These are phyloP conservation scores for Ophiostoma quercus DNA, from an alignment of 2,329 filamentous ascomycete species.

Conservation along the genomic window DNA sequence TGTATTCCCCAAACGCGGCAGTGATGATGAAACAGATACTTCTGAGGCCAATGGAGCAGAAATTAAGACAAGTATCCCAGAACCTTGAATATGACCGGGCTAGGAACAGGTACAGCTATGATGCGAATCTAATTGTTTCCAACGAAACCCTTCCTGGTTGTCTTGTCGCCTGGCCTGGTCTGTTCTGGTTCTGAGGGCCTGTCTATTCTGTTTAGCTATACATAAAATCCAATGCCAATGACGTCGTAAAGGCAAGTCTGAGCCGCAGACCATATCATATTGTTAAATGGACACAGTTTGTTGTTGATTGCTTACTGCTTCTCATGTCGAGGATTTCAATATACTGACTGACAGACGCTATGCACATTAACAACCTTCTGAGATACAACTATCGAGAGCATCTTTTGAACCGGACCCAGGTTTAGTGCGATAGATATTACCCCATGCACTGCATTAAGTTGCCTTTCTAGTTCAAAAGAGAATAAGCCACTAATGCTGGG, in stretches of 20 bases:
- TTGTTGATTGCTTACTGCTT: no score
- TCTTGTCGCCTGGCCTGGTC: neutral
- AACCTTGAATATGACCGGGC: neutral
- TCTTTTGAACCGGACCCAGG: no score
- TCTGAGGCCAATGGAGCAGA: constrained; percentile 47
- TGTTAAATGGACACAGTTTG: neutral
- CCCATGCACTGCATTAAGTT: no score
- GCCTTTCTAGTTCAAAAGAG: no score
- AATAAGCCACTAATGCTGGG: no score
- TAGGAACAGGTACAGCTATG: neutral
- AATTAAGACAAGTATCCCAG: neutral
- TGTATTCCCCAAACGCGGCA: constrained; percentile 36
- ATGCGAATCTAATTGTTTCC: constrained; percentile 39
- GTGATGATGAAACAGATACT: constrained; percentile 74
- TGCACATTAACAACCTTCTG: no score
- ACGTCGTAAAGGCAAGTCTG: constrained; percentile 26
- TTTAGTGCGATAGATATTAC: no score
- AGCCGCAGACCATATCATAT: constrained; percentile 16
- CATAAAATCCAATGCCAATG: constrained; percentile 9
- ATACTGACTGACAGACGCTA: neutral
- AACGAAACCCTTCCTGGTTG: constrained; percentile 18
- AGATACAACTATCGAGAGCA: no score
- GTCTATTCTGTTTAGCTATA: neutral
- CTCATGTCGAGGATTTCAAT: no score
- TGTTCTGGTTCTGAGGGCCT: neutral